Conservation (phyloP, 148 eudicot species). For the Nyssa sinensis region DNA sequence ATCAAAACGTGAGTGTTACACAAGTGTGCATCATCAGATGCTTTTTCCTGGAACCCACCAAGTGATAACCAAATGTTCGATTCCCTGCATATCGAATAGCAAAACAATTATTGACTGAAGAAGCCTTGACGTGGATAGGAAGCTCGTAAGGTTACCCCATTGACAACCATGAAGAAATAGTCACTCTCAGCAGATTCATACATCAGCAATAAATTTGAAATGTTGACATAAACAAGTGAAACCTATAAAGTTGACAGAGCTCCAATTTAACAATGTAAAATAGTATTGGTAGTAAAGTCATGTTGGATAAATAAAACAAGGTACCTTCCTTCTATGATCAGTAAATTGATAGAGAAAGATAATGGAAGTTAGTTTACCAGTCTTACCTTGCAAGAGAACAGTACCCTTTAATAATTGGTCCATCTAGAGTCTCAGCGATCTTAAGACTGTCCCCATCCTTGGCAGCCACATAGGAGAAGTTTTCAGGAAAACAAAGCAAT, state of each 20-base stretch:
- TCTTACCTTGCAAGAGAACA: slow-evolving; percentile 78
- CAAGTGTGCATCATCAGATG: slow-evolving; percentile 78
- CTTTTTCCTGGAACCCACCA: slow-evolving; percentile 94
- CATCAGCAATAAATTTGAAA: neutral
- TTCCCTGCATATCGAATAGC: slow-evolving; percentile 51
- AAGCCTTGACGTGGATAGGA: neutral
- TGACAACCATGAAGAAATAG: neutral
- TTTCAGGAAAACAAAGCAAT: slow-evolving; percentile 87
- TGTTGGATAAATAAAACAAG: neutral
- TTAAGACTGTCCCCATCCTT: slow-evolving; percentile 66
- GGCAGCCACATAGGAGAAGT: slow-evolving; percentile 73
- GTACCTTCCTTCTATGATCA: slow-evolving; percentile 1
- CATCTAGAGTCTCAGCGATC: slow-evolving; percentile 77
- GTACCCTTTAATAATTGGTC: slow-evolving; percentile 72
- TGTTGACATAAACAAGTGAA: neutral
- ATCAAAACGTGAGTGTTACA: slow-evolving; percentile 83
- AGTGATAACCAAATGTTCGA: slow-evolving; percentile 89
- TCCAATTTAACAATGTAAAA: neutral
- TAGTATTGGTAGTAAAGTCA: neutral
- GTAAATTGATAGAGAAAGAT: slow-evolving; percentile 1
- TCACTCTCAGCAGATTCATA: neutral
- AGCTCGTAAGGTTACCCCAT: neutral
- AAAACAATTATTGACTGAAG: neutral
- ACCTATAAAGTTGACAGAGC: neutral
- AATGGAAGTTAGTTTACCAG: neutral